Evolutionary conservation across 208 protist genomes (phyloP).

Genomic region (Strigomonas oncopelti): DNA sequence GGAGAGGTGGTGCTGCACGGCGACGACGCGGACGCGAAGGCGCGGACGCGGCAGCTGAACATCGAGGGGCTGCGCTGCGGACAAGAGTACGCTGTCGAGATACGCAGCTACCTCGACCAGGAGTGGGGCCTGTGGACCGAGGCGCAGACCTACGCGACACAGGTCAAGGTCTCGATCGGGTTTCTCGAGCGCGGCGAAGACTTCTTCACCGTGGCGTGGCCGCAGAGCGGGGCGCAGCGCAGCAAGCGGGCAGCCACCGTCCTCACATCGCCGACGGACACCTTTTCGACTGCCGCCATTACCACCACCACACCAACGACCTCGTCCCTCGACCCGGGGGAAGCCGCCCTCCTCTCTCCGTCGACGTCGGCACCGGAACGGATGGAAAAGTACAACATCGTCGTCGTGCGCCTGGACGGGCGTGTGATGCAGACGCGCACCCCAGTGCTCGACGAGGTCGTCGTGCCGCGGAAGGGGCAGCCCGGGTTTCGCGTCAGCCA

Average conservation of each 20-base stretch:
- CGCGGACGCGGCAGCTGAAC: constrained; percentile 41
- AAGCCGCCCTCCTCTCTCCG: neutral
- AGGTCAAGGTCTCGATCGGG: constrained; percentile 29
- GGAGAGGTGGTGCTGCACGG: constrained; percentile 25
- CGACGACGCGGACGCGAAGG: constrained; percentile 14
- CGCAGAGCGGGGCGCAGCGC: constrained; percentile 12
- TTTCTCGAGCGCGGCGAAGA: constrained; percentile 86
- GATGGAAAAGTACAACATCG: constrained; percentile 33
- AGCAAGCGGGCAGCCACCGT: constrained; percentile 2
- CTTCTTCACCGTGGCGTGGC: constrained; percentile 77
- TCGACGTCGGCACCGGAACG: neutral
- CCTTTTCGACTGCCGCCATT: neutral
- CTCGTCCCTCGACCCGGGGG: no score
- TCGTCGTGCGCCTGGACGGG: constrained; percentile 44
- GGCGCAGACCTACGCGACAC: constrained; percentile 50
- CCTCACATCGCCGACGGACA: neutral
- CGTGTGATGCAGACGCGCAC: constrained; percentile 26
- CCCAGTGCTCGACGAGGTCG: constrained; percentile 53
- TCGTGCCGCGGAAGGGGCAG: constrained; percentile 30
- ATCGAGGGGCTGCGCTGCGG: constrained; percentile 62
- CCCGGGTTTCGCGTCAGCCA: constrained; percentile 68
- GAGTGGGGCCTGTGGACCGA: constrained; percentile 89
- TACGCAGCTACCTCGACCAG: constrained; percentile 65
- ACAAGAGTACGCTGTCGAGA: constrained; percentile 58
- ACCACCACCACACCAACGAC: neutral